Evolutionary conservation across 2,329 filamentous ascomycete genomes (phyloP), one percentile per base, ranked within the genome.

Genomic region (Penicillium brevicompactum): DNA sequence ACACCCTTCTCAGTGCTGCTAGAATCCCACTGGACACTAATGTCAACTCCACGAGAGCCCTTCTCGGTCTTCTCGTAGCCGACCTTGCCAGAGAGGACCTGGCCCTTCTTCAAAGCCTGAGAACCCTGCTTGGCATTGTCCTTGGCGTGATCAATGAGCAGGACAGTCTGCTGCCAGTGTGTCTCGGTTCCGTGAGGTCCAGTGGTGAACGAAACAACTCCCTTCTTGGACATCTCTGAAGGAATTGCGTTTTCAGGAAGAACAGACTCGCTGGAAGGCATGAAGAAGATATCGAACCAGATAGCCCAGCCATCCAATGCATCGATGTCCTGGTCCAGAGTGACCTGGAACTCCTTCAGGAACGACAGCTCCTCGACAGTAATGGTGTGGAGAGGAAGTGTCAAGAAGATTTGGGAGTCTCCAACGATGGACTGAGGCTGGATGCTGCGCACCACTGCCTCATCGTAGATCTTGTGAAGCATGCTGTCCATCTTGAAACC

Each of bases 261-360:
- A 27, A 68, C 65, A 47, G 76, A 72, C 34, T 80, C 76, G 34
- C 82, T 77, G 0, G 83, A 82, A 9, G 87, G 85, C 61, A 89
- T 84, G 75, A 97, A 97, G 79, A 94, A 94, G 22, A 89, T 93
- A 72, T 97, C 93, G 70, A 97, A 97, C 91, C 92, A 97, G 63
- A 96, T 83, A 13, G 91, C 81, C 73, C 92, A 96, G 4, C 91
- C 93, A 69, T 97, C 91, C n/a, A 97, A 77, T 1, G 80, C 78
- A 56, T 89, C 85, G 52, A 88, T 78, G 57, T 88, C 83, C 43
- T 82, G 76, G 1, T 79, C 81, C 5, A 94, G 69, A 14, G 78
- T 82, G 9, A 86, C 82, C 51, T 82, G 71, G 78, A 91, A 95
- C 3, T 82, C 76, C 8, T 86, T 84, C 45, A 84, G 84, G 76